phyloP scores from a whole-genome alignment of 345 rosid genomes.

The Ceriops zippeliana region DNA sequence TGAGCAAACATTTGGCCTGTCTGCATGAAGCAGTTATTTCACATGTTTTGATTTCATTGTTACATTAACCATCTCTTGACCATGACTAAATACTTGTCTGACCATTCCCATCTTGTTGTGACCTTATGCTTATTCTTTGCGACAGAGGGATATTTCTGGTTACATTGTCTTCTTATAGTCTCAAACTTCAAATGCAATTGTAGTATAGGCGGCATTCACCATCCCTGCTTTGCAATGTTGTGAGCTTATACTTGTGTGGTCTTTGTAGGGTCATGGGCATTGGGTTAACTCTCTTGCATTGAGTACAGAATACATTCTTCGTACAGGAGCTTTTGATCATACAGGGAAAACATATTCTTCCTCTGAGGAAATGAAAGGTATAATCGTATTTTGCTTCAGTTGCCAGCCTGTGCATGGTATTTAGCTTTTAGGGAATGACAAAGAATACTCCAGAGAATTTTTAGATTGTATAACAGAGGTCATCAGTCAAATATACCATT shows the following conservation, averaged over 20 bases:
- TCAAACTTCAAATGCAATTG: neutral
- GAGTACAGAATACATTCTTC: slow-evolving; percentile 91
- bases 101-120: too few relatives aligned
- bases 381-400: slow-evolving; percentile 1
- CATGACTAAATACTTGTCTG: neutral
- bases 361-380: slow-evolving; percentile 83
- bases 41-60: neutral
- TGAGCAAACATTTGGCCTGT: neutral
- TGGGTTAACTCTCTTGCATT: slow-evolving; percentile 97
- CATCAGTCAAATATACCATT: too few relatives aligned
- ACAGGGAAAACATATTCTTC: slow-evolving; percentile 70
- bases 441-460: too few relatives aligned
- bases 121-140: too few relatives aligned
- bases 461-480: too few relatives aligned
- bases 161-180: neutral
- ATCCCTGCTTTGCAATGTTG: neutral
- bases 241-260: slow-evolving; percentile 4
- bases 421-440: too few relatives aligned
- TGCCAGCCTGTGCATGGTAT: neutral
- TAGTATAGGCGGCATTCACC: neutral
- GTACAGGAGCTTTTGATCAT: slow-evolving; percentile 95
- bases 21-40: neutral
- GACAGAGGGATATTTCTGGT: too few relatives aligned
- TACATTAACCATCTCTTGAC: neutral
- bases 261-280: slow-evolving; percentile 85